A percentile compares a stretch with the other conserved stretches of the same genome.
phyloP scores from a whole-genome alignment of 805 yeast species.

The Barnettozyma vustinii region DNA sequence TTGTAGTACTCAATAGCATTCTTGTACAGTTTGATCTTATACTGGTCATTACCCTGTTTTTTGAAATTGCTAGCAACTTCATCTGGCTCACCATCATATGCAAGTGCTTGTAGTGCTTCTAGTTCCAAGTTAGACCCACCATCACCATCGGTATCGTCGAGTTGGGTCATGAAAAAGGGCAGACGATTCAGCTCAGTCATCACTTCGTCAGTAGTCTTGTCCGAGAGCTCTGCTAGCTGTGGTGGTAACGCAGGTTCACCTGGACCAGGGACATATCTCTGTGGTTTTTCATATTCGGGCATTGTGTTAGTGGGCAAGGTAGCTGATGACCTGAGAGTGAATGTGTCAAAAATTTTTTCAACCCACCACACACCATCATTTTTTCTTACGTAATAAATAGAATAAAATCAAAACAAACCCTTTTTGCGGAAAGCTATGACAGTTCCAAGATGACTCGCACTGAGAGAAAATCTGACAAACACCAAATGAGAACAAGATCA shows the following conservation, averaged over 20 bases:
- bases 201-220: constrained; percentile 70
- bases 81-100: constrained; percentile 92
- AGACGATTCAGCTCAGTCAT: constrained; percentile 71
- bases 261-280: constrained; percentile 41
- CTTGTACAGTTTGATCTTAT: constrained; percentile 60
- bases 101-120: constrained; percentile 87
- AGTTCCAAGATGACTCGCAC: too few species aligned
- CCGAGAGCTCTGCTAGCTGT: constrained; percentile 57
- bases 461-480: too few species aligned
- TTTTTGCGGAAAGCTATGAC: neutral
- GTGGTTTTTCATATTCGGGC: constrained; percentile 25
- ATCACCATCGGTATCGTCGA: constrained; percentile 71
- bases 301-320: neutral
- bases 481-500: too few species aligned
- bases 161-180: constrained; percentile 91
- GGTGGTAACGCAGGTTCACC: constrained; percentile 78
- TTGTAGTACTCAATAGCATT: constrained; percentile 77
- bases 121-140: constrained; percentile 70
- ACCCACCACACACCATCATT: neutral
- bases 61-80: constrained; percentile 89
- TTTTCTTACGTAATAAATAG: neutral
- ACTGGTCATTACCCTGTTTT: constrained; percentile 89
- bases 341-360: neutral
- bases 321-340: neutral
- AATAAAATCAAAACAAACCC: neutral